These are phyloP conservation scores for Sclerotinia sclerotiorum DNA, from an alignment of 2,329 filamentous ascomycete genomes.

Conservation along the genomic window DNA sequence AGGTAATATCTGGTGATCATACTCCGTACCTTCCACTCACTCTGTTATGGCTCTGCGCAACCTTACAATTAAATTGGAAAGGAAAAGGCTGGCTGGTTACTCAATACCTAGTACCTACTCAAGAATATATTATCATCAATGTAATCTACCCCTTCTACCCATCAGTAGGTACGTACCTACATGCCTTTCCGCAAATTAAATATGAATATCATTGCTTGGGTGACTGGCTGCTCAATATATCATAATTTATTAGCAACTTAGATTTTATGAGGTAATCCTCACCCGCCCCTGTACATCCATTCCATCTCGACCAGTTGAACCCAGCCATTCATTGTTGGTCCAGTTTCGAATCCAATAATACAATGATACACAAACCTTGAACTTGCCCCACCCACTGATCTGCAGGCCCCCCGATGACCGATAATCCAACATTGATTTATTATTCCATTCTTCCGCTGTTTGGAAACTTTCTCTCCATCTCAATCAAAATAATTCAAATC, in stretches of 20 bases:
- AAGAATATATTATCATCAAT: not conserved
- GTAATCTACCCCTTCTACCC: not conserved
- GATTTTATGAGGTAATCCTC: slow-evolving; percentile 2
- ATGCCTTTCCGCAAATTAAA: not conserved
- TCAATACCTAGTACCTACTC: not conserved
- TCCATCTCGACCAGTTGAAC: too few relatives aligned
- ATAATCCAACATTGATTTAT: not conserved
- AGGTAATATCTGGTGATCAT: not conserved
- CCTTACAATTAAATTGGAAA: not conserved
- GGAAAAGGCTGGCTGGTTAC: not conserved
- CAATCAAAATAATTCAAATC: not conserved
- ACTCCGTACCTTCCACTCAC: not conserved
- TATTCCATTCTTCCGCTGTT: slow-evolving; percentile 5
- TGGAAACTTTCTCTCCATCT: not conserved
- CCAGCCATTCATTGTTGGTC: too few relatives aligned
- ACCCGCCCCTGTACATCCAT: not conserved
- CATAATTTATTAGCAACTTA: not conserved
- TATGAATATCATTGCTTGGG: not conserved
- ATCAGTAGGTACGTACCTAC: not conserved
- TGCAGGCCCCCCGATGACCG: slow-evolving; percentile 3
- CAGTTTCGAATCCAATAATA: slow-evolving; percentile 3
- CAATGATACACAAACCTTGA: not conserved
- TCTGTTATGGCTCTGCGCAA: not conserved
- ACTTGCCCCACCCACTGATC: slow-evolving; percentile 6
- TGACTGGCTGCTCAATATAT: not conserved